These are phyloP conservation scores for Fonsecaea erecta DNA, from an alignment of 2,329 filamentous ascomycete species.

Conservation along the genomic window DNA sequence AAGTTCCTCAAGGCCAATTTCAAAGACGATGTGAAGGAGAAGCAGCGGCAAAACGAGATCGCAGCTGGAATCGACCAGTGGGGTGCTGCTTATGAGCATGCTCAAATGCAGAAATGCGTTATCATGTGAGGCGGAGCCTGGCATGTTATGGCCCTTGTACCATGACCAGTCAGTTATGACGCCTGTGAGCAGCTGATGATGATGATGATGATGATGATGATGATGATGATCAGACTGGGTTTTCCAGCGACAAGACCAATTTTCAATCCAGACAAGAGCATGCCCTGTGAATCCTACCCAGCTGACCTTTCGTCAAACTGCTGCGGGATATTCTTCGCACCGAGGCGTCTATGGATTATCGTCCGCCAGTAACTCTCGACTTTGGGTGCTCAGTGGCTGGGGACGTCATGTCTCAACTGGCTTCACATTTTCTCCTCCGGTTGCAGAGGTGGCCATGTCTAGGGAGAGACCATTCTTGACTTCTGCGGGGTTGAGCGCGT, in stretches of 20 bases:
- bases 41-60: conserved; percentile 72
- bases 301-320: neutral
- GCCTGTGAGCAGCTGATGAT: neutral
- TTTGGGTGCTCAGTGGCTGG: neutral
- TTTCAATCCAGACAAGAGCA: neutral
- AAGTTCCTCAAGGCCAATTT: conserved; percentile 77
- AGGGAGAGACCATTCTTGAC: neutral
- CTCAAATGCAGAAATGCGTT: conserved; percentile 46
- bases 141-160: neutral
- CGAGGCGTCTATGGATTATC: neutral
- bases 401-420: neutral
- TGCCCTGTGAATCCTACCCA: neutral
- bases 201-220: neutral
- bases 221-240: neutral
- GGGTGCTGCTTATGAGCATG: conserved; percentile 64
- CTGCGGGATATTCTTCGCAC: neutral
- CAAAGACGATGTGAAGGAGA: conserved; percentile 69
- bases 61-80: conserved; percentile 75
- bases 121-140: conserved; percentile 34
- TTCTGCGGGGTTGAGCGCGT: neutral
- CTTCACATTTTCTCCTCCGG: neutral
- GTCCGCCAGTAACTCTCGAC: neutral
- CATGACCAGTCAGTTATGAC: neutral
- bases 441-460: too few relatives aligned
- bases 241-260: neutral